A percentile compares a stretch with the other conserved stretches of the same genome.
These are phyloP conservation scores for Mortierella sp. DNA, from an alignment of 371 early-diverging fungal genomes.

Conservation along the genomic window DNA sequence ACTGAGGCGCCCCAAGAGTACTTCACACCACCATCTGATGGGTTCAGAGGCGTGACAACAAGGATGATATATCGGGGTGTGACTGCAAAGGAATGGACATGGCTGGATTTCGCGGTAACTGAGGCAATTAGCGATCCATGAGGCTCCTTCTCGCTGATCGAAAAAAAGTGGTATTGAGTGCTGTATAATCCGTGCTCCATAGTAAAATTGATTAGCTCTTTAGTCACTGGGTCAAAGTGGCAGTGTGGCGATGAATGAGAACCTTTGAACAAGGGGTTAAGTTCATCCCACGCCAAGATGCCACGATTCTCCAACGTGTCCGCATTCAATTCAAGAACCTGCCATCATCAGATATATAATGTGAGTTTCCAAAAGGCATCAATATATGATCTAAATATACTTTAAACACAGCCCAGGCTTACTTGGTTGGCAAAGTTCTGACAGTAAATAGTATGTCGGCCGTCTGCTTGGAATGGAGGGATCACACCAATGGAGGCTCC, in stretches of 20 bases:
- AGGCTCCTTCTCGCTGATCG: conserved; percentile 69
- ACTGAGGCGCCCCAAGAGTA: conserved; percentile 80
- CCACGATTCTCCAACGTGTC: conserved; percentile 79
- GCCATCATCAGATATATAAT: no score
- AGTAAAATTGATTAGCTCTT: conserved; percentile 81
- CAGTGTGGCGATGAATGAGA: conserved; percentile 78
- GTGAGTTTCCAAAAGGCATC: not conserved
- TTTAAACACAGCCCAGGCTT: conserved; percentile 2
- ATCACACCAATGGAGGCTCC: conserved; percentile 63
- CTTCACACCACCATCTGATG: conserved; percentile 68
- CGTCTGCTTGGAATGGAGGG: conserved; percentile 64
- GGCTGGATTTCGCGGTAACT: conserved; percentile 72
- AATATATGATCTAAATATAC: conserved; percentile 8
- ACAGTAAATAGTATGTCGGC: conserved; percentile 69
- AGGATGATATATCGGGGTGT: conserved; percentile 79
- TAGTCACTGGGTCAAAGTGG: conserved; percentile 73
- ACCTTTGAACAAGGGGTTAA: conserved; percentile 80
- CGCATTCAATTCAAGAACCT: conserved; percentile 82
- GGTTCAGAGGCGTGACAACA: conserved; percentile 55
- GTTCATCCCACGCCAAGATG: conserved; percentile 70
- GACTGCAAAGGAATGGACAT: conserved; percentile 80
- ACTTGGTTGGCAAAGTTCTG: conserved; percentile 73
- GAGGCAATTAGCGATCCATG: conserved; percentile 76
- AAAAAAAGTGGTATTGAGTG: conserved; percentile 76
- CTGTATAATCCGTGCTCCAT: conserved; percentile 78